phyloP scores from a whole-genome alignment of 2,329 filamentous ascomycete species.

The Fusarium torreyae region DNA sequence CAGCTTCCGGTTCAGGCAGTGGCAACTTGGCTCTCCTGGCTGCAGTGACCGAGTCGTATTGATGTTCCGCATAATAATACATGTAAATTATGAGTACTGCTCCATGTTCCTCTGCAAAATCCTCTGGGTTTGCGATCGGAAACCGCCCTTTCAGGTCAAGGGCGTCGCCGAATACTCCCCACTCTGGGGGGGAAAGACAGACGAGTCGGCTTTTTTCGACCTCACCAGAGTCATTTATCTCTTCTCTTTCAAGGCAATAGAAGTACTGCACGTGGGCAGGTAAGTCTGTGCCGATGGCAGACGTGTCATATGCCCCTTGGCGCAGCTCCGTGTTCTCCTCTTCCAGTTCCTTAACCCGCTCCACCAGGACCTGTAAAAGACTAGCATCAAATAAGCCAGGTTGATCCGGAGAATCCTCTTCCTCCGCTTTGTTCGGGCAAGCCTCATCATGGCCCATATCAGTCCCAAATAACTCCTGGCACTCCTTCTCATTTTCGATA shows the following conservation, averaged over 20 bases:
- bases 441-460: neutral
- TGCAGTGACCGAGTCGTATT: neutral
- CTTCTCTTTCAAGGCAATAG: neutral
- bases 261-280: neutral
- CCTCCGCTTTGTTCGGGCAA: neutral
- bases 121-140: neutral
- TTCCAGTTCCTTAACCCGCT: conserved; percentile 8
- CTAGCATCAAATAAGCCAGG: neutral
- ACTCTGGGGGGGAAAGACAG: conserved; percentile 12
- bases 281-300: fast-evolving
- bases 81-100: conserved; percentile 4
- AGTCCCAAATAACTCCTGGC: too few species aligned
- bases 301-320: neutral
- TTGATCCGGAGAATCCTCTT: neutral
- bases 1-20: neutral
- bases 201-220: neutral
- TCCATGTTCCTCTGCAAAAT: conserved; percentile 2
- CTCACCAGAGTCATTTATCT: fast-evolving
- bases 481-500: too few species aligned
- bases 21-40: neutral
- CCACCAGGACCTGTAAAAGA: neutral
- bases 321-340: neutral
- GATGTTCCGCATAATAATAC: neutral
- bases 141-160: neutral
- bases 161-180: neutral